phyloP scores from a whole-genome alignment of 306 rosid genomes.

The Vigna angularis region DNA sequence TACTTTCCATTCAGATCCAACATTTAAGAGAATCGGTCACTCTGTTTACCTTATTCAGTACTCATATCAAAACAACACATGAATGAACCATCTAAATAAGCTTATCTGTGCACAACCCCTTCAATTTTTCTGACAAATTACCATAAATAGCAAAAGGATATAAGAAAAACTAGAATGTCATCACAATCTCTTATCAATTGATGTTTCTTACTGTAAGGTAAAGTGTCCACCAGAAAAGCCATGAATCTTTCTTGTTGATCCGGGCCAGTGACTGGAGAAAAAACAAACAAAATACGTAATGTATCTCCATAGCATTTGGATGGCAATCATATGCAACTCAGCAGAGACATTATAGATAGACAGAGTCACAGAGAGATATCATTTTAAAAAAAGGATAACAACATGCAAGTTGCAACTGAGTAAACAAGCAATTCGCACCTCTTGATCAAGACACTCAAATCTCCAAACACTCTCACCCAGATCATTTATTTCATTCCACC shows the following conservation, averaged over 20 bases:
- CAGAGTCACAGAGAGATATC: background rate
- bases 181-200: conserved; percentile 5
- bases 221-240: conserved; percentile 93
- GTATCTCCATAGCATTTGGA: background rate
- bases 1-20: background rate
- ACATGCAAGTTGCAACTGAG: conserved; percentile 6
- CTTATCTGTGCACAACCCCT: background rate
- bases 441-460: conserved; percentile 88
- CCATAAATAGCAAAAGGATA: background rate
- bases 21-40: no score
- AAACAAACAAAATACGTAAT: conserved; percentile 36
- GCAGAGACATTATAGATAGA: background rate
- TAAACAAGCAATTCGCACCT: conserved; percentile 54
- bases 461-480: conserved; percentile 90
- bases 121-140: background rate
- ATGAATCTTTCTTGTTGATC: conserved; percentile 90
- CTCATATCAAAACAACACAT: conserved; percentile 14
- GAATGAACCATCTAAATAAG: conserved; percentile 14
- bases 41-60: background rate
- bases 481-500: conserved; percentile 96
- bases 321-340: conserved; percentile 24
- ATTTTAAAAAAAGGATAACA: conserved; percentile 5
- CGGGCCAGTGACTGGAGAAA: conserved; percentile 70
- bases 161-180: background rate
- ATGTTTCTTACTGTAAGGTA: conserved; percentile 67